Conservation (phyloP, 495 filamentous ascomycete species). For the Aspergillus coremiiformis region DNA sequence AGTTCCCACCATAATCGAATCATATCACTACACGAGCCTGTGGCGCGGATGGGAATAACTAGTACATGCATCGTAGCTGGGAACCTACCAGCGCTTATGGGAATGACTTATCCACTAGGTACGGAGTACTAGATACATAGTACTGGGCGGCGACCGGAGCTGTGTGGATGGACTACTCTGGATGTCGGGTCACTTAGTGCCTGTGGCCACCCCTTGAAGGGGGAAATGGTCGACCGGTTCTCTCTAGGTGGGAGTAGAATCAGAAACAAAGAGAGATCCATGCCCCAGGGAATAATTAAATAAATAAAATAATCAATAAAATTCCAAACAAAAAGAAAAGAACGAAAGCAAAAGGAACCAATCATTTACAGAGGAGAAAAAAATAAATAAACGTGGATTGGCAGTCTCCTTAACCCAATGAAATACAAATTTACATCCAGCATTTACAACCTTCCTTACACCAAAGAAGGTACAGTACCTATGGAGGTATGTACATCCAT, state of each 20-base stretch:
- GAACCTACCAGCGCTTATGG: slow-evolving; percentile 12
- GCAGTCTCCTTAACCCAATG: neutral
- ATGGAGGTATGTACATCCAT: no score
- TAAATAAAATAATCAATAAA: no score
- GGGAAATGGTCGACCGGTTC: neutral
- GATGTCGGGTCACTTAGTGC: neutral
- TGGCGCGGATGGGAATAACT: slow-evolving; percentile 5
- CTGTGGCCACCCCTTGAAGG: slow-evolving; percentile 4
- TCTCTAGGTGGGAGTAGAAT: neutral
- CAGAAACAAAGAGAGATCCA: neutral
- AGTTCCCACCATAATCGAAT: slow-evolving; percentile 9
- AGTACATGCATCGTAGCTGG: slow-evolving; percentile 13
- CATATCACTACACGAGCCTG: slow-evolving; percentile 12
- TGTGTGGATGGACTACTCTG: neutral
- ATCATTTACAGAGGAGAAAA: neutral
- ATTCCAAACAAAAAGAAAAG: neutral
- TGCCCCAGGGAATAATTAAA: neutral
- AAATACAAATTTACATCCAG: neutral
- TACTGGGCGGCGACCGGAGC: neutral
- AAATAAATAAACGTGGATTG: neutral
- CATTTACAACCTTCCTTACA: neutral
- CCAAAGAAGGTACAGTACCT: neutral
- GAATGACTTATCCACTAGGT: slow-evolving; percentile 2
- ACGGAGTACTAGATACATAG: no score
- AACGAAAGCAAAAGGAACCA: neutral